Conservation (phyloP, 805 yeast species). For the Wickerhamomyces subpelliculosus region DNA sequence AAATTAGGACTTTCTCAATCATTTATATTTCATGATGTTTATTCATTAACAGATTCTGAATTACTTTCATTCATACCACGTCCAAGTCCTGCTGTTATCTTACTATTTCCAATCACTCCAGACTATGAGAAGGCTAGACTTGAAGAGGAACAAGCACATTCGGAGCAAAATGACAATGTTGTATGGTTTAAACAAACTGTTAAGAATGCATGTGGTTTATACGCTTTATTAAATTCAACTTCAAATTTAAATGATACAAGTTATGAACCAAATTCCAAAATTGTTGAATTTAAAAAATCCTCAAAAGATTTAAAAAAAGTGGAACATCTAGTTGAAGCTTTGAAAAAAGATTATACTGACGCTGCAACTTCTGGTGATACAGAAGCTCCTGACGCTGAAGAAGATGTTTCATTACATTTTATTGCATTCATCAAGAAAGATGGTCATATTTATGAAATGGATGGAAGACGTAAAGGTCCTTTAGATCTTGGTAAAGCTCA, state of each 20-base stretch:
- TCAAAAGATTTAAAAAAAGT: constrained; percentile 14
- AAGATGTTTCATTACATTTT: constrained; percentile 61
- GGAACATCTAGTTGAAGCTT: constrained; percentile 36
- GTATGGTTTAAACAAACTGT: constrained; percentile 85
- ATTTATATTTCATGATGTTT: constrained; percentile 70
- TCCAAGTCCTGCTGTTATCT: constrained; percentile 68
- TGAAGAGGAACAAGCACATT: constrained; percentile 29
- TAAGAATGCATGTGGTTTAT: constrained; percentile 87
- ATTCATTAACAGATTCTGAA: constrained; percentile 80
- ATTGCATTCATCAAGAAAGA: constrained; percentile 59
- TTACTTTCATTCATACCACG: constrained; percentile 72
- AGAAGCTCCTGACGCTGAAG: constrained; percentile 54
- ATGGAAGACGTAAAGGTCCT: constrained; percentile 82
- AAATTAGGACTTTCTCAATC: constrained; percentile 59
- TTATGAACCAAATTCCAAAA: constrained; percentile 8
- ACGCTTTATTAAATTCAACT: constrained; percentile 70
- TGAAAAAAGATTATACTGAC: constrained; percentile 37
- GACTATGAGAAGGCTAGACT: constrained; percentile 50
- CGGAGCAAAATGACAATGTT: constrained; percentile 23
- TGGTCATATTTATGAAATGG: constrained; percentile 71
- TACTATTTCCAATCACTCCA: constrained; percentile 74
- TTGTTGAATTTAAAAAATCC: constrained; percentile 10
- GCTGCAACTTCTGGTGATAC: constrained; percentile 38
- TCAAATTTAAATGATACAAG: constrained; percentile 30
- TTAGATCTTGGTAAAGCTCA: constrained; percentile 43